A percentile compares a stretch with the other conserved stretches of the same genome.
Conservation (phyloP, 164 flowering plant genomes). For the Liquidambar formosana region DNA sequence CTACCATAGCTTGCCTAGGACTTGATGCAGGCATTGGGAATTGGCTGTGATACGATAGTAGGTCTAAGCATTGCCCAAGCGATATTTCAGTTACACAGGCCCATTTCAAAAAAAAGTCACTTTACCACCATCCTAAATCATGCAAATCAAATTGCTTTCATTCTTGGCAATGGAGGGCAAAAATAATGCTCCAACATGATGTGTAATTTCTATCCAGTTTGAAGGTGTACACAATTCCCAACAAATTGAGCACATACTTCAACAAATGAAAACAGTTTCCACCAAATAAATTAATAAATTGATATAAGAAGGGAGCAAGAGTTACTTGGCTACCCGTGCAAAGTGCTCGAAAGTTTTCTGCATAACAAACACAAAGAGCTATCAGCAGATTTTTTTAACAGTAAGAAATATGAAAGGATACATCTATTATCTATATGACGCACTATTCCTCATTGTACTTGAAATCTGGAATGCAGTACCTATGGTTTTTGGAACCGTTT, state of each 20-base stretch:
- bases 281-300: background rate
- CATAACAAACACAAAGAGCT: constrained; percentile 7
- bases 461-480: constrained; percentile 23
- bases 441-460: background rate
- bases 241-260: background rate
- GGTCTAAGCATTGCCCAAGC: too few species aligned
- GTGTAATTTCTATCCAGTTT: background rate
- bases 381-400: background rate
- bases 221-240: background rate
- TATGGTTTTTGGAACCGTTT: constrained; percentile 50
- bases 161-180: too few species aligned
- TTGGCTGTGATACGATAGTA: too few species aligned
- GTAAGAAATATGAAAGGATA: background rate
- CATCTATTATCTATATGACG: background rate
- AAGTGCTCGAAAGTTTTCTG: constrained; percentile 61
- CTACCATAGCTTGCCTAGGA: too few species aligned
- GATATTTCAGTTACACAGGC: too few species aligned
- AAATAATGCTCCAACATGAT: background rate
- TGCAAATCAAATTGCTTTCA: background rate
- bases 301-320: constrained; percentile 14
- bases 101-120: too few species aligned
- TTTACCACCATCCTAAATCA: background rate
- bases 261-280: background rate
- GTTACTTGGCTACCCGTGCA: constrained; percentile 57
- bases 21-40: too few species aligned